Base-by-base conservation (phyloP, 1,284 basidiomycete genomes). In the Moesziomyces globuligerus region DNA sequence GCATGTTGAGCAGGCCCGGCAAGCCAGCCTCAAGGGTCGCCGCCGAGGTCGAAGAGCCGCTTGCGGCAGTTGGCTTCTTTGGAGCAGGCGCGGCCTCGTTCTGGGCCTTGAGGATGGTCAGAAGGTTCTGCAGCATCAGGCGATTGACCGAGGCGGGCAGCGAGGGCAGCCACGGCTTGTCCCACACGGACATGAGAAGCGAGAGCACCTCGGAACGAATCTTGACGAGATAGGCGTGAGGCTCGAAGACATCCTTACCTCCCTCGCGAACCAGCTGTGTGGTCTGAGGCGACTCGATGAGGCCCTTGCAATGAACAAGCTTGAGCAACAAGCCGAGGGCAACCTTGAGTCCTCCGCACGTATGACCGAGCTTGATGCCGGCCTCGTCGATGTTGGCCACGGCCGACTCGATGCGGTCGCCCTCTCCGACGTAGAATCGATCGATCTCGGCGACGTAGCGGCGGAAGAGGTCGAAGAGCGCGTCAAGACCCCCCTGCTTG, bases 231-330 rank as follows among this genome's bases (percentile, higher is more conserved):
- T 96, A 91, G 76, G 91, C 90, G 79, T 90, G 89, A 0, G 92
- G 88, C 75, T 94, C 90, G 72, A 95, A 96, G 81, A 58, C 59
- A 20, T 69, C 73, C 10, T 48, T 50, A 25, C 66, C 53, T 20
- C 55, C 65, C 4, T 70, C 57, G 20, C 66, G 55, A 36, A 57
- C 48, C 20, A 92, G 86, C 20, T 91, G 84, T 3, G 86, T 81
- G 0, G 93, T 95, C 81, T 98, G 94, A 1, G 89, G 86, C 11
- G 92, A 91, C 61, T 97, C 94, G 55, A 93, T 86, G 23, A 96
- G 85, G 13, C 91, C 88, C 73, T 90, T 91, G 28, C 90, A 88
- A 1, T 90, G 90, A 25, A 92, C 87, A 44, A 98, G 85, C 8
- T 90, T 89, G 56, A 89, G 86, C 28, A 98, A 84, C 32, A 97